Conservation (phyloP, 352 stramenopile species). For the Phytophthora cryptogea region DNA sequence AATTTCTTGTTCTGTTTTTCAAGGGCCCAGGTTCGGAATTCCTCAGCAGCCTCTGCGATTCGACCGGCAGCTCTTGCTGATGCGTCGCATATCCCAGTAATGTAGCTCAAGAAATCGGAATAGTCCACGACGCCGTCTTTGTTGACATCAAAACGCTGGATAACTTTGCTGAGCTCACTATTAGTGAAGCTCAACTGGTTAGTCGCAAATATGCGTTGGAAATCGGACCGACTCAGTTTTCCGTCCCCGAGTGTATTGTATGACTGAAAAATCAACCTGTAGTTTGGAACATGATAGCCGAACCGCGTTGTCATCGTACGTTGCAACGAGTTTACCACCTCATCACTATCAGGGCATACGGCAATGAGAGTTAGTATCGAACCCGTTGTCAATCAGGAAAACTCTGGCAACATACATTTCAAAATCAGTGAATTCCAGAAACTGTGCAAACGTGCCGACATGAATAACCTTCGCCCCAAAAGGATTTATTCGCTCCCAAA, state of each 20-base stretch:
- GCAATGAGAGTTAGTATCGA: neutral
- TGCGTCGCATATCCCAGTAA: slow-evolving; percentile 75
- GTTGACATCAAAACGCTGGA: slow-evolving; percentile 82
- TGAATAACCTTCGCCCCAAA: slow-evolving; percentile 61
- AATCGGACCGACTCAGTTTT: slow-evolving; percentile 67
- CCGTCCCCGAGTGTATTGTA: slow-evolving; percentile 76
- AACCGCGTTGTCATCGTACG: slow-evolving; percentile 70
- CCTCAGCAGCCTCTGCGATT: slow-evolving; percentile 66
- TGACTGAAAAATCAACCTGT: slow-evolving; percentile 76
- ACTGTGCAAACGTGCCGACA: slow-evolving; percentile 56
- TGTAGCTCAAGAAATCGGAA: slow-evolving; percentile 76
- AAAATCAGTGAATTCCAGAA: slow-evolving; percentile 75
- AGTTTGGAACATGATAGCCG: slow-evolving; percentile 67
- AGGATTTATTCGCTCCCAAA: slow-evolving; percentile 80
- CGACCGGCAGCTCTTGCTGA: slow-evolving; percentile 53
- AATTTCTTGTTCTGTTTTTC: slow-evolving; percentile 81
- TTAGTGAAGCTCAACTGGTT: slow-evolving; percentile 79
- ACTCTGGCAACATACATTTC: slow-evolving; percentile 57
- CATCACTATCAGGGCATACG: slow-evolving; percentile 45
- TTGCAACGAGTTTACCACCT: slow-evolving; percentile 65
- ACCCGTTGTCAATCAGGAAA: neutral
- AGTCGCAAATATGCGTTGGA: slow-evolving; percentile 68
- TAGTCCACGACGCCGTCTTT: slow-evolving; percentile 80
- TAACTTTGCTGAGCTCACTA: slow-evolving; percentile 74
- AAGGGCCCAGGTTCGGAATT: slow-evolving; percentile 69